phyloP scores from a whole-genome alignment of 2,329 filamentous ascomycete species.

The Triangularia setosa region DNA sequence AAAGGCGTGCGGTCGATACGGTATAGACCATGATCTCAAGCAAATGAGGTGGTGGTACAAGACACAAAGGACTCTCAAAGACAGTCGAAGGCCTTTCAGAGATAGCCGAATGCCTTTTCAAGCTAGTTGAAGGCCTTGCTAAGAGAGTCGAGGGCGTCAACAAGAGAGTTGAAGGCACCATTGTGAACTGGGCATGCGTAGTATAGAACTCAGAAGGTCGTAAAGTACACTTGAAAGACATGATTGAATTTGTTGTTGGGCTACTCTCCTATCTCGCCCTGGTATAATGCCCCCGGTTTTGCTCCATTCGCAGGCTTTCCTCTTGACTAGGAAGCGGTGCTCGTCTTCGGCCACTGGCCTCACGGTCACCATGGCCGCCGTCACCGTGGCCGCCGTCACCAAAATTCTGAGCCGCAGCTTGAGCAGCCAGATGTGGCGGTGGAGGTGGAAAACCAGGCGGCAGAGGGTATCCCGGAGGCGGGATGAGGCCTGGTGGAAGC shows the following conservation, averaged over 20 bases:
- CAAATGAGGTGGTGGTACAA: too few relatives aligned
- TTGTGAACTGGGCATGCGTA: background rate
- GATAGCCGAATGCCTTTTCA: too few relatives aligned
- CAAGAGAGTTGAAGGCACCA: background rate
- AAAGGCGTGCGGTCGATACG: too few relatives aligned
- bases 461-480: conserved; percentile 39
- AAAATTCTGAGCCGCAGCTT: background rate
- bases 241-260: background rate
- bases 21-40: too few relatives aligned
- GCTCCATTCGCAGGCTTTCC: conserved; percentile 75
- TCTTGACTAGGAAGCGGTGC: conserved; percentile 78
- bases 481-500: conserved; percentile 44
- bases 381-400: conserved; percentile 7
- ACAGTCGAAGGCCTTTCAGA: too few relatives aligned
- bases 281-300: conserved; percentile 61
- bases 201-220: background rate
- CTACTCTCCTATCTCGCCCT: conserved; percentile 39
- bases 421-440: conserved; percentile 27
- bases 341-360: conserved; percentile 47
- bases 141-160: too few relatives aligned
- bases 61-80: too few relatives aligned
- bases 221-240: background rate
- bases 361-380: background rate
- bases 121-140: too few relatives aligned
- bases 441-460: conserved; percentile 32